A percentile compares a stretch with the other conserved stretches of the same genome.
Evolutionary conservation across 345 rosid species (phyloP).

Genomic region (Anastatica hierochuntica): DNA sequence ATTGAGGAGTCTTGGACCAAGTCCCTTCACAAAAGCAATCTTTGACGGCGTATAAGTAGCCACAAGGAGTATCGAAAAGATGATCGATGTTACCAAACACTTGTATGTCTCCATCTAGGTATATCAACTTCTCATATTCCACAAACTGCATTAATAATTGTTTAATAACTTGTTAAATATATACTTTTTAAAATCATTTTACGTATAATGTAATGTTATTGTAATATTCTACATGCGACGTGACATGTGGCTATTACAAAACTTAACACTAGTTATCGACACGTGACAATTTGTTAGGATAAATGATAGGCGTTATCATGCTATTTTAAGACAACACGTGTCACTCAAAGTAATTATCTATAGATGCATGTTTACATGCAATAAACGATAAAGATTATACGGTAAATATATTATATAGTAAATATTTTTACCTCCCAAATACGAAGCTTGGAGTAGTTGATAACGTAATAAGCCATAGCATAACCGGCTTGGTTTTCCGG

Average conservation of each 20-base stretch:
- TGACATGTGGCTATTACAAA: background rate
- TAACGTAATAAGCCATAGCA: constrained; percentile 89
- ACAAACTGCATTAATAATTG: constrained; percentile 46
- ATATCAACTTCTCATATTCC: constrained; percentile 79
- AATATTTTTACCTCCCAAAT: constrained; percentile 99
- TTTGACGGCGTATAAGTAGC: constrained; percentile 66
- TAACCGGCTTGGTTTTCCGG: constrained; percentile 73
- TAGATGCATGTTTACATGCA: too few species aligned
- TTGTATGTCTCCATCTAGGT: constrained; percentile 82
- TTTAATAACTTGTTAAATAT: too few species aligned
- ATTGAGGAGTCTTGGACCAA: constrained; percentile 66
- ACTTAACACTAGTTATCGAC: too few species aligned
- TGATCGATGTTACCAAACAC: constrained; percentile 72
- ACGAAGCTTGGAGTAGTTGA: constrained; percentile 87
- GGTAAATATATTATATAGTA: too few species aligned
- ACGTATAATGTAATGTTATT: too few species aligned
- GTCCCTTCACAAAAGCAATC: constrained; percentile 90
- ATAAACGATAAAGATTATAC: too few species aligned
- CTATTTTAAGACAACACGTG: too few species aligned
- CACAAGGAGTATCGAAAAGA: constrained; percentile 58
- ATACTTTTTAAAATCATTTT: too few species aligned
- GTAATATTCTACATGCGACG: too few species aligned
- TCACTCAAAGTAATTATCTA: too few species aligned
- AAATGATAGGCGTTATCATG: too few species aligned
- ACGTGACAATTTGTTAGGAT: too few species aligned